phyloP scores from a whole-genome alignment of 2,329 filamentous ascomycete genomes.

The Falciphora oryzae region DNA sequence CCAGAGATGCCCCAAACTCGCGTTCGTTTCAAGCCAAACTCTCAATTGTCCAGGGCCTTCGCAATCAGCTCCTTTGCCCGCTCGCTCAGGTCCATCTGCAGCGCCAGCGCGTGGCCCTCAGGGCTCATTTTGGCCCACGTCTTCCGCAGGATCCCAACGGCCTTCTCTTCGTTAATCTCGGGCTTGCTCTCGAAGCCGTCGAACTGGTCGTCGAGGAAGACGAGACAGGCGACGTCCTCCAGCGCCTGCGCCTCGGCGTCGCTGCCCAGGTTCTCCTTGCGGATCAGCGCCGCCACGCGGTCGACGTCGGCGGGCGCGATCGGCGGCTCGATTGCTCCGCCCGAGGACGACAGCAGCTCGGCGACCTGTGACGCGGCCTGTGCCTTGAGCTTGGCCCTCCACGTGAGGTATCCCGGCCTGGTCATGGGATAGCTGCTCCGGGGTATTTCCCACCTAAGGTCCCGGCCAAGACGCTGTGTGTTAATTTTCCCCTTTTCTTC shows the following conservation, averaged over 20 bases:
- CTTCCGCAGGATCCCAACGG: constrained; percentile 63
- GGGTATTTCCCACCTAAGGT: constrained; percentile 68
- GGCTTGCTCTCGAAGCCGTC: constrained; percentile 67
- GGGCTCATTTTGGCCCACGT: constrained; percentile 73
- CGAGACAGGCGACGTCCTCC: constrained; percentile 81
- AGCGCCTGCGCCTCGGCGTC: constrained; percentile 54
- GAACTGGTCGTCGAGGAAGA: constrained; percentile 83
- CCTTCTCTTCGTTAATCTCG: constrained; percentile 68
- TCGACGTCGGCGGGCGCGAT: constrained; percentile 46
- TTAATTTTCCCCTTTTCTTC: neutral
- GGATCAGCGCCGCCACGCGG: constrained; percentile 64
- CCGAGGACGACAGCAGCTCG: constrained; percentile 40
- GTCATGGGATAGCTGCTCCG: constrained; percentile 68
- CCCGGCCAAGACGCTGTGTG: neutral
- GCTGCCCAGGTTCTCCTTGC: constrained; percentile 67
- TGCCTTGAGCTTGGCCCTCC: constrained; percentile 68
- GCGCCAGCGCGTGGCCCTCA: constrained; percentile 55
- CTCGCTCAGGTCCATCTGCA: constrained; percentile 59
- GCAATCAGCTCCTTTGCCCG: constrained; percentile 54
- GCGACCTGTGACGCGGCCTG: constrained; percentile 52
- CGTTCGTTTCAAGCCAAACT: no score
- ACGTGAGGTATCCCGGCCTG: constrained; percentile 70
- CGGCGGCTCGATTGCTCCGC: constrained; percentile 27
- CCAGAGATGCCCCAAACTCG: no score
- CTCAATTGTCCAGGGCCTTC: constrained; percentile 47